Evolutionary conservation across 805 yeast species (phyloP), one percentile per base, ranked within the genome.

Genomic region (Wickerhamomyces subpelliculosus): DNA sequence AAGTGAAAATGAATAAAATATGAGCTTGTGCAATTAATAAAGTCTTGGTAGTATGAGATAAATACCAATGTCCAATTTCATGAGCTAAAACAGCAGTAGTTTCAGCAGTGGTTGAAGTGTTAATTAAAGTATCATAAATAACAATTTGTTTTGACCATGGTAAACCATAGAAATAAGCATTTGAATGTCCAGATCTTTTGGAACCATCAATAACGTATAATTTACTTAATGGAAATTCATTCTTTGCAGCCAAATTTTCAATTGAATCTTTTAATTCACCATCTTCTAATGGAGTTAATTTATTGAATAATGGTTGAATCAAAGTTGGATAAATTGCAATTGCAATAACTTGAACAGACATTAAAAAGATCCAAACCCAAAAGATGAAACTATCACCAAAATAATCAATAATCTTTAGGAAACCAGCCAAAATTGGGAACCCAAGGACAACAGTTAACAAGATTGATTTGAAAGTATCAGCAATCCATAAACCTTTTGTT

Each of bases 101-200:
- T 62, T 93, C 95, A 31, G 72, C 74, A 22, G 76, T 73, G 23
- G 88, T 64, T 25, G 88, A 80, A 42, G 85, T 82, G 44, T 84
- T 78, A 46, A 93, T 81, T 64, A 93, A 73, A 9, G 97, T 93
- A 53, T 93, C 99, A 57, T 71, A 93, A 32, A 93, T 73, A 36
- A 93, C 97, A 64, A 93, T 93, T 62, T 89, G 90, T 64, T 93
- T 93, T 41, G 87, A 80, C 90, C 97, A 90, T 29, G 98, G 98
- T 52, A 93, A 72, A 5, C 99, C 99, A 49, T 84, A 76, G 58
- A 93, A 93, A 61, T 87, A 90, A 31, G 99, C 99, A 57, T 93
- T 93, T 8, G 97, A 90, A 63, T 93, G 98, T 8, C 94, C 78
- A 1, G 96, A 86, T 68, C 97, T 82, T 57, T 84, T 86, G 30